A percentile compares a stretch with the other conserved stretches of the same genome.
Evolutionary conservation across 805 yeast species (phyloP).

Genomic region (Candida broadrunensis): DNA sequence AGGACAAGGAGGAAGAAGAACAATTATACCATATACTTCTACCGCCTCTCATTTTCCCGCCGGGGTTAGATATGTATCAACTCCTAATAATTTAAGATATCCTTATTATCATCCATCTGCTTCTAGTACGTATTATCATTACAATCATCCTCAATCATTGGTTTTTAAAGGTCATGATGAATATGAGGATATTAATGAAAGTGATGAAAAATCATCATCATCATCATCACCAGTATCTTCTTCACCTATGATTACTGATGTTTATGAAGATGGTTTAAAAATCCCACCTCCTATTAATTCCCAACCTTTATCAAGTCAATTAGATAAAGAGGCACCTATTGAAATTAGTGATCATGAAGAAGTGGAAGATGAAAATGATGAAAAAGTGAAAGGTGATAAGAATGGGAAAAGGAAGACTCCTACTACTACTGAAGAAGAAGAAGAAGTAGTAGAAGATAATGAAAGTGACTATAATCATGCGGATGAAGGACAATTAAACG

Average conservation of each 20-base stretch:
- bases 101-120: neutral
- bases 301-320: conserved; percentile 41
- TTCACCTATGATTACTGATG: conserved; percentile 41
- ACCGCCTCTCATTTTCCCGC: conserved; percentile 5
- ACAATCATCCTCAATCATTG: neutral
- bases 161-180: neutral
- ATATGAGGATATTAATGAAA: neutral
- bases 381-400: too few relatives aligned
- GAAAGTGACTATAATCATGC: conserved; percentile 12
- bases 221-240: neutral
- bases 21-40: conserved; percentile 2
- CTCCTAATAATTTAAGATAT: neutral
- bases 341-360: neutral
- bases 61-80: neutral
- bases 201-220: neutral
- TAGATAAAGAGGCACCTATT: neutral
- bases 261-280: conserved; percentile 44
- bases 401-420: neutral
- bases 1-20: neutral
- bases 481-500: conserved; percentile 26
- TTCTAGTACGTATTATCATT: too few relatives aligned
- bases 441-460: neutral
- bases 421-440: neutral
- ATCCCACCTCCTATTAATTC: conserved; percentile 48
- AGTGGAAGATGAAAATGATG: neutral